Percentiles rank a stretch among this genome's conserved stretches.
Conservation (phyloP, 306 rosid species). For the Macrotyloma uniflorum region DNA sequence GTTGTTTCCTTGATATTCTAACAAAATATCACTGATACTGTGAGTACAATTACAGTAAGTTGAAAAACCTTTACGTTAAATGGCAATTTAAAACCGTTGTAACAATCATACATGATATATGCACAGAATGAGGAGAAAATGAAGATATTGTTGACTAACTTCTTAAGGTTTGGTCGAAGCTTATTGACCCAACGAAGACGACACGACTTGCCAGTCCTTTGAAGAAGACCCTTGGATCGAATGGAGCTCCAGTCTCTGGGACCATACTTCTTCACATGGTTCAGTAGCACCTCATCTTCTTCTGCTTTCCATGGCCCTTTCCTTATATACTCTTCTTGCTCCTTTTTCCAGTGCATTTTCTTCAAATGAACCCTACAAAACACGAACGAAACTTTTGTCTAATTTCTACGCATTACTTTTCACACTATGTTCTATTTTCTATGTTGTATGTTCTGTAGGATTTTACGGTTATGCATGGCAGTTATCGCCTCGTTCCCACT, state of each 20-base stretch:
- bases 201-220: constrained; percentile 87
- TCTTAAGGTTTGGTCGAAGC: constrained; percentile 88
- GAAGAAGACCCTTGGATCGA: constrained; percentile 97
- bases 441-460: neutral
- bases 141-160: constrained; percentile 40
- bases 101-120: neutral
- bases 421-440: neutral
- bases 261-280: constrained; percentile 75
- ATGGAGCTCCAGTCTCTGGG: constrained; percentile 99
- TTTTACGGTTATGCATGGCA: constrained; percentile 46
- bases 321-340: constrained; percentile 52
- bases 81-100: too few species aligned
- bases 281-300: constrained; percentile 72
- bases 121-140: neutral
- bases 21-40: neutral
- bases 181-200: constrained; percentile 99
- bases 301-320: constrained; percentile 89
- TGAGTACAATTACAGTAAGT: neutral
- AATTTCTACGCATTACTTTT: neutral
- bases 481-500: constrained; percentile 49
- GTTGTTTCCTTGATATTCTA: too few species aligned
- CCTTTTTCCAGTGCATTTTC: constrained; percentile 60
- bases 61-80: neutral
- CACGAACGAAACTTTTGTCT: neutral
- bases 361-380: neutral